Conservation (phyloP, 176 grass and related monocot species). For the Poa pratensis region DNA sequence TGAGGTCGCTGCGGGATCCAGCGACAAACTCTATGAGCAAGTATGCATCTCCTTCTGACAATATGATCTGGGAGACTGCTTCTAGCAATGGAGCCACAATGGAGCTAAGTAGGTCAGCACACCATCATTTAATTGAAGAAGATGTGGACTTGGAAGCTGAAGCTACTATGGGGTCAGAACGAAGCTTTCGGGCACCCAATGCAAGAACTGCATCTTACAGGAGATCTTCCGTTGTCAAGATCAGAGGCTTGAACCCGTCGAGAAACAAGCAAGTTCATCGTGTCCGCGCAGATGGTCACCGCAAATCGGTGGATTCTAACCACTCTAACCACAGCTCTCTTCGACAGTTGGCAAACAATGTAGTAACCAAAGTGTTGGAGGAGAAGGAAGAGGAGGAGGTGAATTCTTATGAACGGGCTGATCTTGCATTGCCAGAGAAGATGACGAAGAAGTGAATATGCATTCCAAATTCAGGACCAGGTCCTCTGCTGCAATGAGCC, state of each 20-base stretch:
- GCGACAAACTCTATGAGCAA: conserved; percentile 83
- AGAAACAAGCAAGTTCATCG: conserved; percentile 74
- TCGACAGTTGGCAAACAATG: conserved; percentile 50
- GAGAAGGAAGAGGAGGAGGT: conserved; percentile 76
- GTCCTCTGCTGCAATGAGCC: conserved; percentile 64
- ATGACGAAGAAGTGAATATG: conserved; percentile 49
- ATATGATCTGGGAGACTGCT: conserved; percentile 75
- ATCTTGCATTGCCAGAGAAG: conserved; percentile 46
- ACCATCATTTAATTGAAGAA: conserved; percentile 65
- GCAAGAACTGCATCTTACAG: conserved; percentile 60
- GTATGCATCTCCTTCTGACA: conserved; percentile 61
- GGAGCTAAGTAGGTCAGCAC: conserved; percentile 52
- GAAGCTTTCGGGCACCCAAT: conserved; percentile 57
- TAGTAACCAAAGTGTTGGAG: conserved; percentile 52
- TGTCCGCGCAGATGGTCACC: conserved; percentile 55
- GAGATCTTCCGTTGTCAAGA: conserved; percentile 68
- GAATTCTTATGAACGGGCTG: conserved; percentile 58
- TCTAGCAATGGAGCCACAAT: conserved; percentile 59
- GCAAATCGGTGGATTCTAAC: conserved; percentile 62
- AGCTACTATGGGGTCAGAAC: conserved; percentile 61
- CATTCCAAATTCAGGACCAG: conserved; percentile 62
- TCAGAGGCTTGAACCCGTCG: conserved; percentile 75
- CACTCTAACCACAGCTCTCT: conserved; percentile 58
- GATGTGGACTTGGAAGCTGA: conserved; percentile 53
- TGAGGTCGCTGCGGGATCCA: conserved; percentile 86